Evolutionary conservation across 2,329 filamentous ascomycete species (phyloP).

Genomic region (Alternaria consortialis): DNA sequence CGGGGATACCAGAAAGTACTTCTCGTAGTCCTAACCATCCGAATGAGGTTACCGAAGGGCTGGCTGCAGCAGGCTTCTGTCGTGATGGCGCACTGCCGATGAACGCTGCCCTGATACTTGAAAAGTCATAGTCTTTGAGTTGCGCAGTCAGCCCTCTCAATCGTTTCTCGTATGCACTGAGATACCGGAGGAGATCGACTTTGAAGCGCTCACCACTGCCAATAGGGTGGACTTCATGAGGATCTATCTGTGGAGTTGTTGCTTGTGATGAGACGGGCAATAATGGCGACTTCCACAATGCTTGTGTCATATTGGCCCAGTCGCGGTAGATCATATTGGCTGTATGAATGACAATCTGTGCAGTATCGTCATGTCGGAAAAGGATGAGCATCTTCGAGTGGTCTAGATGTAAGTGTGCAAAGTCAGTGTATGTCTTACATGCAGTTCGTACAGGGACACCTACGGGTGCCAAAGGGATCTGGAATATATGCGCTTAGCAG

Average conservation of each 20-base stretch:
- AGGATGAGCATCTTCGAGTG: constrained; percentile 88
- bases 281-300: constrained; percentile 78
- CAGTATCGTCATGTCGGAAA: constrained; percentile 76
- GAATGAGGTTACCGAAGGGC: constrained; percentile 67
- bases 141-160: constrained; percentile 64
- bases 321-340: constrained; percentile 91
- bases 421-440: not conserved
- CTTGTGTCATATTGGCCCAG: constrained; percentile 89
- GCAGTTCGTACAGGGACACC: not conserved
- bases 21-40: constrained; percentile 77
- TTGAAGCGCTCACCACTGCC: constrained; percentile 79
- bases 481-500: constrained; percentile 81
- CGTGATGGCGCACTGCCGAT: constrained; percentile 81
- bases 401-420: constrained; percentile 51
- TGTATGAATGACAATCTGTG: constrained; percentile 84
- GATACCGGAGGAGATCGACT: constrained; percentile 75
- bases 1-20: constrained; percentile 62
- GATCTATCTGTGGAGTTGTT: not conserved
- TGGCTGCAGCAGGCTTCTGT: constrained; percentile 60
- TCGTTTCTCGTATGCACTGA: constrained; percentile 72
- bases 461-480: constrained; percentile 81
- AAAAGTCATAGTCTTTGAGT: constrained; percentile 74
- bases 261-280: constrained; percentile 61
- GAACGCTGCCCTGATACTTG: constrained; percentile 71
- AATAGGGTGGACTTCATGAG: constrained; percentile 35